Base-by-base conservation (phyloP, 371 early-diverging fungal species). In the Mortierella sp. region DNA sequence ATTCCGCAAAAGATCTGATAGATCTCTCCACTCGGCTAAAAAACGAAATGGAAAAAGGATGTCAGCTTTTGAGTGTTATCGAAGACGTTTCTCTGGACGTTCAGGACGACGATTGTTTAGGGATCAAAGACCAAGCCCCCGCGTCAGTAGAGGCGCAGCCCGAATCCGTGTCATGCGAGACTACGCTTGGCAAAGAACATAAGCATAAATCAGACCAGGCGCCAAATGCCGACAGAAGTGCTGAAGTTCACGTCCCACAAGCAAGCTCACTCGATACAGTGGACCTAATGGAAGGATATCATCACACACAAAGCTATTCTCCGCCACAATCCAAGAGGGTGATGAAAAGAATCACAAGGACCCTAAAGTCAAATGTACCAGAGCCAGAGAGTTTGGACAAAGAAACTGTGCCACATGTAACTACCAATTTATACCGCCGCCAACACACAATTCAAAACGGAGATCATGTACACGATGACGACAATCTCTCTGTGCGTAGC, bases 1-100 rank as follows among this genome's bases (percentile, higher is more conserved):
- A 83, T 13, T 88, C 89, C 2, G 47, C 67, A 40, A 67, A 69
- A 3, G 94, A 94, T 5, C 89, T 95, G 69, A 85, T 88, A 24
- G 79, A 85, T 40, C 87, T 95, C 53, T 86, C 88, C 58, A 68
- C 69, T 7, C 85, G 87, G 32, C 58, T 74, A 24, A 62, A 68
- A n/a, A 57, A 33, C n/a, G 69, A 68, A n/a, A 80, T 80, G 81
- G 75, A 80, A n/a, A 41, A n/a, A 21, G 65, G 65, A 19, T 72
- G 69, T 36, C 65, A 75, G 0, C 64, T 80, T 15, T 16, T 80
- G 52, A 72, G 72, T 0, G 58, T 80, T 32, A 32, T 69, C 4
- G 71, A 64, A 6, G 75, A 75, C 53, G 19, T 62, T 22, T 13
- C 58, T 7, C 60, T 69, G 4, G 22, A 10, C 9, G 0, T 55